phyloP scores from a whole-genome alignment of 1,139 yeast genomes.

The Diutina sp. region DNA sequence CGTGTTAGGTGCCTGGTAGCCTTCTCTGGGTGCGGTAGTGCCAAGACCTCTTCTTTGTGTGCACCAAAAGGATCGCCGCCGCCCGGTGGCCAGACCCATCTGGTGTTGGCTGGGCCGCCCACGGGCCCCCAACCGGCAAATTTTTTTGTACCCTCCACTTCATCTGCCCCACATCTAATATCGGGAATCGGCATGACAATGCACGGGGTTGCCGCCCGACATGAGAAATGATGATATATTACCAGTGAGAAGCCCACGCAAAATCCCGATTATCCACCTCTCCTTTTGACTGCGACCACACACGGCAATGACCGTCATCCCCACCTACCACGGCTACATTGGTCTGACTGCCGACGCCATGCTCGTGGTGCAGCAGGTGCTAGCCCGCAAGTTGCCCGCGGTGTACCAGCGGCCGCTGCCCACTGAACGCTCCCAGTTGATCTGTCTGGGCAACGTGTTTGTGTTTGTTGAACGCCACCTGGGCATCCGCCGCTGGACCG shows the following conservation, averaged over 20 bases:
- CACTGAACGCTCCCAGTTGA: neutral
- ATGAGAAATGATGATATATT: neutral
- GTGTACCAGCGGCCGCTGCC: neutral
- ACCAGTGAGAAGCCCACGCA: neutral
- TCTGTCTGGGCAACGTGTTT: neutral
- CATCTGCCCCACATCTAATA: neutral
- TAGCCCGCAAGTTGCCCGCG: neutral
- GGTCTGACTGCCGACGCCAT: neutral
- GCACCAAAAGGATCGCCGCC: neutral
- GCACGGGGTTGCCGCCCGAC: neutral
- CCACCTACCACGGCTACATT: neutral
- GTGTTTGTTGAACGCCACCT: neutral
- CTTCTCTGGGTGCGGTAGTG: neutral
- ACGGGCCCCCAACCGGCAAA: neutral
- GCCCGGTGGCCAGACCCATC: neutral
- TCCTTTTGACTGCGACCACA: neutral
- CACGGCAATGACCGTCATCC: neutral
- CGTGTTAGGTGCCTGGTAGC: too few species aligned
- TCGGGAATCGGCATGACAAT: neutral
- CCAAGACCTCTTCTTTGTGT: neutral
- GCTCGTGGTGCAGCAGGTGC: neutral
- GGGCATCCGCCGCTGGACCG: neutral
- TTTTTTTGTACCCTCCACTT: neutral
- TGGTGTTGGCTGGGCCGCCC: neutral
- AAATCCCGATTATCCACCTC: neutral